Conservation (phyloP, 768 basidiomycete species). For the Mycena pura region DNA sequence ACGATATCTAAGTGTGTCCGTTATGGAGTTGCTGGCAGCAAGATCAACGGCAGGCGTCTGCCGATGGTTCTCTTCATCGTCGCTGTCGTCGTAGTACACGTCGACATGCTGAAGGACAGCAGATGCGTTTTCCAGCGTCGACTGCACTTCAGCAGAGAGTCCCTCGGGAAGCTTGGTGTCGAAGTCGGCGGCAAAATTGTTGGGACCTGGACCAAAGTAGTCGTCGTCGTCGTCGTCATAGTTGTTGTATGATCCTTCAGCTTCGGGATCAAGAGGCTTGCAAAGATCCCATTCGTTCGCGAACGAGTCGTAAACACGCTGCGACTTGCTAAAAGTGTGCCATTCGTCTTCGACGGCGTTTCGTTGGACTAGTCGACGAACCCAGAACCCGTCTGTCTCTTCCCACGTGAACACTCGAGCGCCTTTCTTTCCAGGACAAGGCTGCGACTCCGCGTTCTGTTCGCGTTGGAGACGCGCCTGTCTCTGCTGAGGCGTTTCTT, state of each 20-base stretch:
- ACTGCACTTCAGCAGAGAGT: conserved; percentile 1
- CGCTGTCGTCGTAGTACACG: not conserved
- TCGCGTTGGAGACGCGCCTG: not conserved
- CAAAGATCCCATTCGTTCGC: conserved; percentile 33
- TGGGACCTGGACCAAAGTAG: no score
- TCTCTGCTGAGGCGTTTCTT: not conserved
- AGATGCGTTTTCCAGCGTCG: not conserved
- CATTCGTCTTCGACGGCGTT: conserved; percentile 19
- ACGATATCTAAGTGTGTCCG: not conserved
- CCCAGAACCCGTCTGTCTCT: conserved; percentile 28
- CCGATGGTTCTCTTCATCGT: not conserved
- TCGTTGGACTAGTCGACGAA: conserved; percentile 22
- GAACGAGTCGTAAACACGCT: conserved; percentile 27
- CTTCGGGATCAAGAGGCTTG: not conserved
- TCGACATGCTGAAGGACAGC: not conserved
- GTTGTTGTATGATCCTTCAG: no score
- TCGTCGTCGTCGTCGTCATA: not conserved
- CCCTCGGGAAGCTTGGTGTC: not conserved
- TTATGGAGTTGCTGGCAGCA: not conserved
- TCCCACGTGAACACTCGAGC: conserved; percentile 31
- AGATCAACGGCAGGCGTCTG: not conserved
- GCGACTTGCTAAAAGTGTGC: conserved; percentile 17
- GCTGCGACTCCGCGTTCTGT: not conserved
- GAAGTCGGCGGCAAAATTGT: no score
- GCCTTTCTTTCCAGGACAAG: conserved; percentile 18